Conservation (phyloP, 2,329 filamentous ascomycete genomes). For the Talaromyces sp. region DNA sequence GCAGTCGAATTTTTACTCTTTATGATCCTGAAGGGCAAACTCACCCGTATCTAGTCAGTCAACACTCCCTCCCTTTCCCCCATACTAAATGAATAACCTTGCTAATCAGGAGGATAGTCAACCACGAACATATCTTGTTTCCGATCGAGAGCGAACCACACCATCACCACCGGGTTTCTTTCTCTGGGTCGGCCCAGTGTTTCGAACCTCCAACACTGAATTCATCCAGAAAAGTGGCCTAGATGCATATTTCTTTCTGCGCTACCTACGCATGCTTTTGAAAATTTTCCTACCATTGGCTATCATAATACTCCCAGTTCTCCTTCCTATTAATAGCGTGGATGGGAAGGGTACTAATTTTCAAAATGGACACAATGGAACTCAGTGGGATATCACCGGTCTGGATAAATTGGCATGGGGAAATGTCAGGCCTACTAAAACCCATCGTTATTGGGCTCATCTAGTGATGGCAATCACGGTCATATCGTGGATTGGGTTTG, state of each 20-base stretch:
- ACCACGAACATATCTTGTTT: slow-evolving; percentile 82
- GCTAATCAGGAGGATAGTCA: slow-evolving; percentile 56
- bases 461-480: slow-evolving; percentile 76
- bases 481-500: slow-evolving; percentile 80
- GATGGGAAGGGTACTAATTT: slow-evolving; percentile 67
- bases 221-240: slow-evolving; percentile 94
- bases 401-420: slow-evolving; percentile 85
- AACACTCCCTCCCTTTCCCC: neutral
- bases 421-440: slow-evolving; percentile 71
- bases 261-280: slow-evolving; percentile 82
- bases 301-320: slow-evolving; percentile 75
- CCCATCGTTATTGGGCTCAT: slow-evolving; percentile 79
- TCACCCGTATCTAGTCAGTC: slow-evolving; percentile 79
- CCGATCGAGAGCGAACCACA: slow-evolving; percentile 80
- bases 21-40: slow-evolving; percentile 72
- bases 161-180: slow-evolving; percentile 65
- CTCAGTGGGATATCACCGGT: slow-evolving; percentile 59
- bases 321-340: slow-evolving; percentile 81
- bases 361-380: slow-evolving; percentile 39
- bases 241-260: slow-evolving; percentile 95
- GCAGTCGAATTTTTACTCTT: slow-evolving; percentile 69
- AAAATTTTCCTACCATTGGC: slow-evolving; percentile 90
- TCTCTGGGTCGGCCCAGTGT: slow-evolving; percentile 60
- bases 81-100: too few species aligned
- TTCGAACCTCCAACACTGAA: slow-evolving; percentile 72